Evolutionary conservation across 495 filamentous ascomycete species (phyloP).

Genomic region (Podospora sp.): DNA sequence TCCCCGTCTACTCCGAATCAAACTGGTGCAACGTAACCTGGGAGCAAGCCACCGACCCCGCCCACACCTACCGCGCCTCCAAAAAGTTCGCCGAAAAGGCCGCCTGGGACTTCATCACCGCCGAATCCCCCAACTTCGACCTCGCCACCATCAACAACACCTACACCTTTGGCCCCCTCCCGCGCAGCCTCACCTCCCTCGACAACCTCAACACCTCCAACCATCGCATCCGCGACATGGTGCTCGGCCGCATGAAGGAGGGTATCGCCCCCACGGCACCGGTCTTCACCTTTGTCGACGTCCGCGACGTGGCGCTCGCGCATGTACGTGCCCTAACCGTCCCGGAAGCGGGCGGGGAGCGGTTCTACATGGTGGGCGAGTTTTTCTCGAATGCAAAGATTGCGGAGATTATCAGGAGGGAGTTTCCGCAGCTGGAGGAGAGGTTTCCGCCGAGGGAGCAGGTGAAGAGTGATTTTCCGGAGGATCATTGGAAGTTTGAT

Average conservation of each 20-base stretch:
- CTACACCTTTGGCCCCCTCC: slow-evolving; percentile 49
- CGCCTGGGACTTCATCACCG: slow-evolving; percentile 47
- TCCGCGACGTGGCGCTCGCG: slow-evolving; percentile 51
- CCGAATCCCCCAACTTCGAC: slow-evolving; percentile 39
- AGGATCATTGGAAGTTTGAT: slow-evolving; percentile 43
- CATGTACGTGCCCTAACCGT: slow-evolving; percentile 45
- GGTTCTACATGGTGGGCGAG: slow-evolving; percentile 49
- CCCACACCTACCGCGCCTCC: slow-evolving; percentile 42
- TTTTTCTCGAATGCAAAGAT: slow-evolving; percentile 47
- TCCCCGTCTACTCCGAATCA: slow-evolving; percentile 43
- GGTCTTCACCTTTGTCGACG: slow-evolving; percentile 53
- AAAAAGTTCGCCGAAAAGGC: slow-evolving; percentile 51
- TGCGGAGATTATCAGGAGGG: slow-evolving; percentile 34
- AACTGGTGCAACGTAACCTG: slow-evolving; percentile 43
- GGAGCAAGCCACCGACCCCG: slow-evolving; percentile 37
- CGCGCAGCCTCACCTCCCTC: slow-evolving; percentile 34
- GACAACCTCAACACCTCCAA: slow-evolving; percentile 51
- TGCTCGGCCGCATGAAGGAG: slow-evolving; percentile 36
- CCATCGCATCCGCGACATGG: slow-evolving; percentile 44
- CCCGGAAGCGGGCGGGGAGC: slow-evolving; percentile 43
- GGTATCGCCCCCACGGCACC: slow-evolving; percentile 41
- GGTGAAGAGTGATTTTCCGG: slow-evolving; percentile 41
- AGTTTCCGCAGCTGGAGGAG: slow-evolving; percentile 30
- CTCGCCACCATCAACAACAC: slow-evolving; percentile 50
- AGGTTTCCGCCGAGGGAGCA: slow-evolving; percentile 32